These are phyloP conservation scores for Pleurostoma richardsiae DNA, from an alignment of 2,329 filamentous ascomycete genomes.

Conservation along the genomic window DNA sequence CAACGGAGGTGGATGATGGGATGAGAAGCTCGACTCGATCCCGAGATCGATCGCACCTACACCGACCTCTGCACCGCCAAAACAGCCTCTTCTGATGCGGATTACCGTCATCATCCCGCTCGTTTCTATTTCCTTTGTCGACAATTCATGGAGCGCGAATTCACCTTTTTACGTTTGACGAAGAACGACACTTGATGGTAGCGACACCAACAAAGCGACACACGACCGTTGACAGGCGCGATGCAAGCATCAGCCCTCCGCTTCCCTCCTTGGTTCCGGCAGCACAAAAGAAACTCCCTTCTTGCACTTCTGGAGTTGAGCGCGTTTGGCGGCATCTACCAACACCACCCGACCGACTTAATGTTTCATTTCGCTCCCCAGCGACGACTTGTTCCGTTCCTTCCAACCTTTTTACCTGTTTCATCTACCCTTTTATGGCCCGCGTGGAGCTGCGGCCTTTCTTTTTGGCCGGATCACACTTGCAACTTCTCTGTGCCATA, in stretches of 20 bases:
- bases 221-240: background rate
- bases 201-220: background rate
- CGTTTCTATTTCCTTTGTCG: conserved; percentile 27
- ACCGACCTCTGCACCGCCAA: conserved; percentile 2
- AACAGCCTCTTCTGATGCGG: conserved; percentile 16
- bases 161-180: conserved; percentile 21
- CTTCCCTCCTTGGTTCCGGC: background rate
- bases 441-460: background rate
- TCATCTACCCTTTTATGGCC: background rate
- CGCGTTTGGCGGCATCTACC: conserved; percentile 8
- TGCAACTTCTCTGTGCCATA: background rate
- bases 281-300: background rate
- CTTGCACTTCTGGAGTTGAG: conserved; percentile 5
- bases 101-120: conserved; percentile 13
- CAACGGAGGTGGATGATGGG: background rate
- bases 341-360: background rate
- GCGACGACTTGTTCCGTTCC: background rate
- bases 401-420: background rate
- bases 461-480: background rate
- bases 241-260: background rate
- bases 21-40: no score
- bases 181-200: conserved; percentile 1
- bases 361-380: background rate
- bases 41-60: no score
- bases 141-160: conserved; percentile 19